Conservation (phyloP, 2,329 filamentous ascomycete genomes). For the Epichloe baconii region DNA sequence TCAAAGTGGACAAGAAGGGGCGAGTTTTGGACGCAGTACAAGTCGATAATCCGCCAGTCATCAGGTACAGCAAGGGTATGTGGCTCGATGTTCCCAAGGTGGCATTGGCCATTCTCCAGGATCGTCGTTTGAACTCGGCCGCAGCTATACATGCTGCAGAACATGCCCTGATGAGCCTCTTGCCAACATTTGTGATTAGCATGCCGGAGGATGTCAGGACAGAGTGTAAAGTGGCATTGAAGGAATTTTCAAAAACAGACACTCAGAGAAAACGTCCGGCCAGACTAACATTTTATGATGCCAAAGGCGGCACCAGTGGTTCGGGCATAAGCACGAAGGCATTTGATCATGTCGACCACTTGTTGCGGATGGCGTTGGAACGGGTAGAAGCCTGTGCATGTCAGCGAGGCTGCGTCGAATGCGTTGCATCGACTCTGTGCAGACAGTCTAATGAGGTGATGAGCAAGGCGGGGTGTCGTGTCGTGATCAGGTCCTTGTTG, state of each 20-base stretch:
- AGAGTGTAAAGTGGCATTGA: constrained; percentile 80
- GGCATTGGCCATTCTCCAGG: constrained; percentile 67
- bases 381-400: constrained; percentile 69
- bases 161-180: constrained; percentile 73
- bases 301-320: constrained; percentile 74
- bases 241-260: constrained; percentile 67
- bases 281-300: constrained; percentile 85
- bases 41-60: constrained; percentile 85
- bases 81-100: constrained; percentile 82
- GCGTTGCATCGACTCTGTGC: constrained; percentile 74
- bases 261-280: constrained; percentile 70
- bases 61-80: constrained; percentile 76
- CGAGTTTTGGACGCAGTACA: constrained; percentile 84
- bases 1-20: constrained; percentile 81
- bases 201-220: constrained; percentile 87
- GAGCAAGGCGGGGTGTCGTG: constrained; percentile 77
- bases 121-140: constrained; percentile 62
- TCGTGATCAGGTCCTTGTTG: constrained; percentile 66
- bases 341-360: constrained; percentile 77
- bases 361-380: constrained; percentile 63
- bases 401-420: constrained; percentile 73
- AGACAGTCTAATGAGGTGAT: constrained; percentile 82
- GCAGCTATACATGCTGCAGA: constrained; percentile 91
- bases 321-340: constrained; percentile 84
- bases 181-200: constrained; percentile 83